Base-by-base conservation (phyloP, 768 basidiomycete genomes). In the Suillus occidentalis region DNA sequence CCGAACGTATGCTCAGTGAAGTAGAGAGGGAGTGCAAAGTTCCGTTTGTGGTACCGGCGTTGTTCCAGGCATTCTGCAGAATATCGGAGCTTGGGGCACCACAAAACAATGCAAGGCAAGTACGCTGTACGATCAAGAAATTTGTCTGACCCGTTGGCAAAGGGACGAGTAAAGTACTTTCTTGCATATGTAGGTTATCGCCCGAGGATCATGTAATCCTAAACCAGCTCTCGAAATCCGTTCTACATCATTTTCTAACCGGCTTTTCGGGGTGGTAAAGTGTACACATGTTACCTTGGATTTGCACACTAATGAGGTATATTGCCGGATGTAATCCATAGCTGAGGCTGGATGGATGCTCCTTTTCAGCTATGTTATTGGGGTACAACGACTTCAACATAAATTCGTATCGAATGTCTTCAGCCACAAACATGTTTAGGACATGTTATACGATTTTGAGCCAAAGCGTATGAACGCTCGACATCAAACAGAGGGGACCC, bases 21-120 rank as follows among this genome's bases (percentile, higher is more conserved):
- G 75, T 89, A 18, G 75, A 81, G 65, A 74, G 78, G 61, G 87
- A 89, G 70, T 81, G 82, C 63, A 75, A 72, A 58, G 70, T 77
- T 64, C 88, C 88, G 14, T 89, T 89, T 66, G 77, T 88, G 45
- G 85, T 86, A 4, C 87, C 87, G 10, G 84, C 82, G 12, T 72
- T 89, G 66, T 73, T 87, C 64, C 83, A 86, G 13, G 84, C 85
- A 14, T 87, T 88, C 61, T 63, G 83, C 31, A 72, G 72, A 39
- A 77, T 88, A 55, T 84, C 85, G 18, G 81, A 80, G 61, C 66
- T 84, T 65, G 58, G 25, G 3, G 40, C 28, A 20, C 40, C 10
- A 43, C 8, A 40, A 28, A 13, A 28, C 14, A 43, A 20, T 20
- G 12, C 12, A 59, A 61, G 60, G 45, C 20, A 18, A 20, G 25